A percentile compares a stretch with the other conserved stretches of the same genome.
These are phyloP conservation scores for Monilinia vaccinii-corymbosi DNA, from an alignment of 2,329 filamentous ascomycete genomes.

Conservation along the genomic window DNA sequence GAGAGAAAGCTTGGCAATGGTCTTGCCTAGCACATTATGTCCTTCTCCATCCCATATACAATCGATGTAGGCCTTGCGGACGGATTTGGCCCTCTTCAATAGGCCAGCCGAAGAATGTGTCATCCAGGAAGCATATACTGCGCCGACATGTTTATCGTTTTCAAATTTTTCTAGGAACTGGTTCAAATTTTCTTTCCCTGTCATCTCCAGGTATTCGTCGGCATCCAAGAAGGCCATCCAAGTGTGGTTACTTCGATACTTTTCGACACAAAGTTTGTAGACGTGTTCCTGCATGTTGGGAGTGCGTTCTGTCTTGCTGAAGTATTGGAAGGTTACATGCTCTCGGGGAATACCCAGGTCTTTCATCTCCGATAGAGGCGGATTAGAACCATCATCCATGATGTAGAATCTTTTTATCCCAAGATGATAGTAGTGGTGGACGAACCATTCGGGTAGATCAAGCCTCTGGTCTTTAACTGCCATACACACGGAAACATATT, in stretches of 20 bases:
- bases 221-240: constrained; percentile 30
- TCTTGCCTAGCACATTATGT: constrained; percentile 28
- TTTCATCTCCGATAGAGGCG: constrained; percentile 16
- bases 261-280: constrained; percentile 19
- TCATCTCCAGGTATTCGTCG: constrained; percentile 29
- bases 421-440: constrained; percentile 26
- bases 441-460: constrained; percentile 24
- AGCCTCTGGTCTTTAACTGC: constrained; percentile 20
- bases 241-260: constrained; percentile 24
- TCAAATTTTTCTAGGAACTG: constrained; percentile 25
- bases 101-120: constrained; percentile 28
- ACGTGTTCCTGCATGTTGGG: constrained; percentile 14
- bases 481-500: constrained; percentile 24
- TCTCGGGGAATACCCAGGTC: constrained; percentile 18
- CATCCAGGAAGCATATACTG: constrained; percentile 29
- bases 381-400: constrained; percentile 25
- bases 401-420: constrained; percentile 24
- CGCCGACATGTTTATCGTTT: constrained; percentile 21
- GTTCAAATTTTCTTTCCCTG: constrained; percentile 21
- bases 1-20: constrained; percentile 24
- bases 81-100: constrained; percentile 22
- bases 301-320: constrained; percentile 5
- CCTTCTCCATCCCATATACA: constrained; percentile 25
- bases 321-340: constrained; percentile 19
- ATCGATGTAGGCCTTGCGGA: constrained; percentile 25